Evolutionary conservation across 148 eudicot genomes (phyloP), one percentile per base, ranked within the genome.

Genomic region (Diospyros lotus): DNA sequence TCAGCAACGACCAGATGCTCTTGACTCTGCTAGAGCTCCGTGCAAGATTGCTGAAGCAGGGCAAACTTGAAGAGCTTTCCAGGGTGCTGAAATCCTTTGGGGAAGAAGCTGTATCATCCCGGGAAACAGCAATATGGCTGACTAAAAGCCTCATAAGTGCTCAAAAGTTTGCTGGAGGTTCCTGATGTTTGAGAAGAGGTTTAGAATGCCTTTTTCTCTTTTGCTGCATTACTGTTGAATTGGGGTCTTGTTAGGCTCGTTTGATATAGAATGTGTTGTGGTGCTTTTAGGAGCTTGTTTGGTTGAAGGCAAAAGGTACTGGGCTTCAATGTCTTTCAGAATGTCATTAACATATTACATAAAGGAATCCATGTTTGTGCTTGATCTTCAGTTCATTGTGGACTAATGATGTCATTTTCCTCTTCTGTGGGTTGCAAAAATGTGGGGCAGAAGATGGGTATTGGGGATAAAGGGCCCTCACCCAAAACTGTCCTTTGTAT

Each of bases 71-170:
- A 2, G 98, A 94, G 82, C 94, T 94, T 43, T 74, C 87, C 2
- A 91, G 92, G 41, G 90, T 94, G 81, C 82, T 94, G 14, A 89
- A 89, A 79, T 96, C 98, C 5, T 94, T 94, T 68, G 97, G 98
- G 53, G 98, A 94, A 74, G 98, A 94, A 61, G 76, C 81, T 1
- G 96, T 94, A 7, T 94, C 98, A 1, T 94, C 97, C 12, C 84
- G 98, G 43, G 98, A 94, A 84, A 94, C 97, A 48, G 97, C 98
- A 50, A 94, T 94, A 58, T 94, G 98, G 98, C 76, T 94, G 77
- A 92, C 98, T 10, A 92, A 94, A 84, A 94, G 97, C 85, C 83
- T 94, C 60, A 90, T 94, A 77, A 91, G 84, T 69, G 90, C 92
- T 51, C 92, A 91, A 58, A 88, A 91, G 68, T 76, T 85, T 42